Conservation (phyloP, 495 filamentous ascomycete genomes). For the Neurospora cerealis region DNA sequence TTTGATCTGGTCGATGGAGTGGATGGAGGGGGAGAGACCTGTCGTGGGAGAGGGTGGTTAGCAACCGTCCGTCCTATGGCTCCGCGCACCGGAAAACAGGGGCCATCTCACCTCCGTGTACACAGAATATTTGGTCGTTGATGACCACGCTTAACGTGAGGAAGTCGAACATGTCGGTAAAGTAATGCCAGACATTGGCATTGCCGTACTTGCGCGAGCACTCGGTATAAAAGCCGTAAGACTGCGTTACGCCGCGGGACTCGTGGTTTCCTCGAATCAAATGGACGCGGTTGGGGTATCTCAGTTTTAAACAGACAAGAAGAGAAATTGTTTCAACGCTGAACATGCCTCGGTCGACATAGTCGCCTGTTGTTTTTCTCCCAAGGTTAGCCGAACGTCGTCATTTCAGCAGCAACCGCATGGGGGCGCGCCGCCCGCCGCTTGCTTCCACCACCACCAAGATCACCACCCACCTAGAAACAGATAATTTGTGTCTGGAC, state of each 20-base stretch:
- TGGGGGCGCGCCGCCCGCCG: neutral
- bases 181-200: constrained; percentile 98
- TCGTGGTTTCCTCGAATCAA: constrained; percentile 96
- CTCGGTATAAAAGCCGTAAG: constrained; percentile 98
- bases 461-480: constrained; percentile 63
- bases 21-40: constrained; percentile 88
- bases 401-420: neutral
- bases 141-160: constrained; percentile 94
- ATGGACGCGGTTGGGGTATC: constrained; percentile 86
- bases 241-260: constrained; percentile 93
- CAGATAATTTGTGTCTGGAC: constrained; percentile 94
- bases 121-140: constrained; percentile 97
- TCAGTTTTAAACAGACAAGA: constrained; percentile 85
- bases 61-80: no score
- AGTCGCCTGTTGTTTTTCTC: constrained; percentile 57
- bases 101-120: constrained; percentile 72
- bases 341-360: constrained; percentile 94
- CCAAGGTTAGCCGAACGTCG: neutral
- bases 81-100: no score
- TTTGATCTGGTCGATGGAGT: constrained; percentile 98
- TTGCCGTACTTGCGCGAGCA: constrained; percentile 96
- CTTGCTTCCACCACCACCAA: neutral
- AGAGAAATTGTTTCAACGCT: constrained; percentile 95
- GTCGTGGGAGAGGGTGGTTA: neutral
- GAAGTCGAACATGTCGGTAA: constrained; percentile 99